Evolutionary conservation across 306 rosid genomes (phyloP), one percentile per base, ranked within the genome.

Genomic region (Argentina anserina): DNA sequence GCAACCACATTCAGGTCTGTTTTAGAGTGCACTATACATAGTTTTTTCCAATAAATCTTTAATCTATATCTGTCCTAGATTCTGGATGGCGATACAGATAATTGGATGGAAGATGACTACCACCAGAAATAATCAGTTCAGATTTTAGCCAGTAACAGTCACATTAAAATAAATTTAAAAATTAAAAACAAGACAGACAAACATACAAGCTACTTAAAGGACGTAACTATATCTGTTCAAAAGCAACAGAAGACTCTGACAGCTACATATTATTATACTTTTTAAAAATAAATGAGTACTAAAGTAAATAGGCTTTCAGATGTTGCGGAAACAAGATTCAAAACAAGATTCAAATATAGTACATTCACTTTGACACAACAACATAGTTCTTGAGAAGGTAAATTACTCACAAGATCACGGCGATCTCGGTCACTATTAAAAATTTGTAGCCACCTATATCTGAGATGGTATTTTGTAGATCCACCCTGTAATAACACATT

Each of bases 361-460:
- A 75, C 23, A 6, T 62, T 31, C 17, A 71, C 31, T 71, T 34
- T 25, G 31, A 53, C 14, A 29, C 49, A 23, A 20, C 43, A 15
- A 53, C 39, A 46, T 20, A 8, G 41, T 49, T 50, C 5, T 36
- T 2, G 29, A 62, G 72, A 80, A 40, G 33, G 50, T 37, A 52
- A 83, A 49, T 21, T 46, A 81, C 86, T 76, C 84, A 94, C 98
- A 72, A 94, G 96, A 80, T 94, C 98, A 59, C 96, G 94, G 43
- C 87, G 96, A 84, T 91, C 98, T 70, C 97, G 87, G 7, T 91
- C 98, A 20, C 97, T 91, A 79, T 83, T 89, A 76, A 94, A 89
- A 63, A 87, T 89, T 81, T 94, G 93, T 79, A 91, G 82, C 99
- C 99, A 94, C 84, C 92, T 89, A 26, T 95, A 94, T 70, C 78